phyloP scores from a whole-genome alignment of 805 yeast species.

The Kodamaea sagamina region DNA sequence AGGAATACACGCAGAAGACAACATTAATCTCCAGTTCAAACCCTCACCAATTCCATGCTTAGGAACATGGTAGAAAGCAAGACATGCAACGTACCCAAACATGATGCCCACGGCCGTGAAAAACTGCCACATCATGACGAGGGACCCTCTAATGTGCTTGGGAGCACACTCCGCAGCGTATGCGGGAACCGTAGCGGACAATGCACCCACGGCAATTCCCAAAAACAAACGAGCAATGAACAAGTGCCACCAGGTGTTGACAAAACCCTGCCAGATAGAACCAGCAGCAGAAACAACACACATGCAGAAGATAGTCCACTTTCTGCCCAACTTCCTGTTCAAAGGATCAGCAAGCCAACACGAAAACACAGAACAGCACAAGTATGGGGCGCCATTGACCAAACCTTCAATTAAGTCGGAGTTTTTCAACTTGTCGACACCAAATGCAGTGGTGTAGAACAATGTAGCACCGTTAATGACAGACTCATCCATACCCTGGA shows the following conservation, averaged over 20 bases:
- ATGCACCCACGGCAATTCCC: conserved; percentile 68
- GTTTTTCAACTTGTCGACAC: conserved; percentile 42
- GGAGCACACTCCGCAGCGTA: conserved; percentile 66
- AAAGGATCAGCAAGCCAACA: conserved; percentile 62
- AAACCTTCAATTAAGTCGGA: conserved; percentile 62
- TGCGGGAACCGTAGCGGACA: conserved; percentile 69
- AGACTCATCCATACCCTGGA: conserved; percentile 77
- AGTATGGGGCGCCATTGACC: conserved; percentile 65
- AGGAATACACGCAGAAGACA: conserved; percentile 59
- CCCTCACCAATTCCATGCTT: conserved; percentile 46
- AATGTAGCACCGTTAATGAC: conserved; percentile 69
- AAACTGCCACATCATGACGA: conserved; percentile 73
- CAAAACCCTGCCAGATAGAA: conserved; percentile 69
- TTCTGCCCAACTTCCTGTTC: conserved; percentile 57
- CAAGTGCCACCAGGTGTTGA: conserved; percentile 60
- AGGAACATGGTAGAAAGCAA: conserved; percentile 60
- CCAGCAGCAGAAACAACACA: conserved; percentile 59
- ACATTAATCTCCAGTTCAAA: conserved; percentile 64
- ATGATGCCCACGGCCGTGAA: conserved; percentile 76
- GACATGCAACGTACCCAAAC: conserved; percentile 61
- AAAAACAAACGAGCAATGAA: conserved; percentile 57
- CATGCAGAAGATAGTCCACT: conserved; percentile 60
- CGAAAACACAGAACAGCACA: conserved; percentile 56
- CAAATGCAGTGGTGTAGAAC: conserved; percentile 57
- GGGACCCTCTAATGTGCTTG: conserved; percentile 58